A percentile compares a stretch with the other conserved stretches of the same genome.
Evolutionary conservation across 257 asterid genomes (phyloP).

Genomic region (Solanum piurae): DNA sequence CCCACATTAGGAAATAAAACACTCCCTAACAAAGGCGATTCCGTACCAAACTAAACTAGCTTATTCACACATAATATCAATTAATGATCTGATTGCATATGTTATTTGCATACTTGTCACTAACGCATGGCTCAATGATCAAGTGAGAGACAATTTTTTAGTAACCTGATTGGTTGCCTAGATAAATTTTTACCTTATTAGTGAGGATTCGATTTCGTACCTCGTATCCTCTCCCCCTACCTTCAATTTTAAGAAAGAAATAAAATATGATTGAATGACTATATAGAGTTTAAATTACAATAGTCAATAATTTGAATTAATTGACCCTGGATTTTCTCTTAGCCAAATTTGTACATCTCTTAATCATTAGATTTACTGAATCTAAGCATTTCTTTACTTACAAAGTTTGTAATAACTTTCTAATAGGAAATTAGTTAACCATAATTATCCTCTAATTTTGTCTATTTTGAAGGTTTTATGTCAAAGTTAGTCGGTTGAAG

Average conservation of each 20-base stretch:
- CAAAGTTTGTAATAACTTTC: background rate
- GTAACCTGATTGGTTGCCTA: too few species aligned
- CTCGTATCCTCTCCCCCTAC: too few species aligned
- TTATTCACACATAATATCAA: background rate
- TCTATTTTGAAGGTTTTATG: background rate
- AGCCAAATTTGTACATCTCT: background rate
- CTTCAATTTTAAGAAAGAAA: too few species aligned
- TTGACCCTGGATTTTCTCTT: background rate
- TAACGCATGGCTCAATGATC: background rate
- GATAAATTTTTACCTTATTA: too few species aligned
- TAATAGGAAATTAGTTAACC: background rate
- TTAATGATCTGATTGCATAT: too few species aligned
- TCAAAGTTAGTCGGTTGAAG: background rate
- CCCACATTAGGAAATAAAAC: rapidly evolving
- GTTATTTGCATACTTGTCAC: background rate
- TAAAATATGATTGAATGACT: too few species aligned
- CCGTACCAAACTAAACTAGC: background rate
- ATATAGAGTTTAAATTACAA: too few species aligned
- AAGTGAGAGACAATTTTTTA: too few species aligned
- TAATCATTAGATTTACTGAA: background rate
- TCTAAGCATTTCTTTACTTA: background rate
- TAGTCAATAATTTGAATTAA: background rate
- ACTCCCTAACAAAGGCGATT: rapidly evolving
- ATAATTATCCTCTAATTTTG: background rate
- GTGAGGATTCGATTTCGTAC: too few species aligned